Percentiles rank a stretch among this genome's conserved stretches.
Evolutionary conservation across 2,329 filamentous ascomycete species (phyloP).

Genomic region (Neonectria faginata): DNA sequence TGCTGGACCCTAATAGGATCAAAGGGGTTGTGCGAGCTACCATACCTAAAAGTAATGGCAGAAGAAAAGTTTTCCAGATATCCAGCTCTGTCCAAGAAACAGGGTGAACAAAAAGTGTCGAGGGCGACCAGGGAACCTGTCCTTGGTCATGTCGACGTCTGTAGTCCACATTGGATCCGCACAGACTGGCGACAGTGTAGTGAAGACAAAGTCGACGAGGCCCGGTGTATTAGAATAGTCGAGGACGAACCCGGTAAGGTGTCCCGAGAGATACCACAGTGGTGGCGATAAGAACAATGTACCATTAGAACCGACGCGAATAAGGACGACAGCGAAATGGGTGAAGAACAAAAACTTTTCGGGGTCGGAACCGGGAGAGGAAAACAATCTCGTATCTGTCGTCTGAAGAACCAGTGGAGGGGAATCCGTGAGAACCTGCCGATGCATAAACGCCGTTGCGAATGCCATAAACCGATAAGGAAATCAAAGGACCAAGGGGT

Average conservation of each 20-base stretch:
- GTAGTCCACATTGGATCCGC: not conserved
- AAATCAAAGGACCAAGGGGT: constrained; percentile 29
- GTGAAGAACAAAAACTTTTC: constrained; percentile 23
- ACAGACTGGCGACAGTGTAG: not conserved
- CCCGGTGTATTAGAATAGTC: not conserved
- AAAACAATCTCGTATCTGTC: constrained; percentile 32
- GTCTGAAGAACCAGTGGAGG: constrained; percentile 23
- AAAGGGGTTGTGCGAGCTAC: not conserved
- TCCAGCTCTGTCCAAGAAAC: constrained; percentile 15
- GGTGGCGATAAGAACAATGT: constrained; percentile 3
- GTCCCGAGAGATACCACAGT: not conserved
- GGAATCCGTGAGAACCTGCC: constrained; percentile 24
- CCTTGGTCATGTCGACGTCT: not conserved
- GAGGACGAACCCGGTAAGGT: not conserved
- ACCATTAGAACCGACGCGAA: constrained; percentile 13
- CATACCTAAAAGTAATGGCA: constrained; percentile 12
- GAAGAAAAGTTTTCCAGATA: constrained; percentile 13
- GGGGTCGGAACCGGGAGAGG: constrained; percentile 24
- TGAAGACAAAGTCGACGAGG: not conserved
- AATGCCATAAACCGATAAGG: constrained; percentile 34
- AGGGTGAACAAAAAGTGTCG: not conserved
- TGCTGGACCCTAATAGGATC: constrained; percentile 8
- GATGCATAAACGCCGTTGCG: constrained; percentile 35
- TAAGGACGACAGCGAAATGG: not conserved
- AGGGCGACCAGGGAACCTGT: not conserved